Conservation (phyloP, 129 eudicot genomes). For the Deinandra increscens region DNA sequence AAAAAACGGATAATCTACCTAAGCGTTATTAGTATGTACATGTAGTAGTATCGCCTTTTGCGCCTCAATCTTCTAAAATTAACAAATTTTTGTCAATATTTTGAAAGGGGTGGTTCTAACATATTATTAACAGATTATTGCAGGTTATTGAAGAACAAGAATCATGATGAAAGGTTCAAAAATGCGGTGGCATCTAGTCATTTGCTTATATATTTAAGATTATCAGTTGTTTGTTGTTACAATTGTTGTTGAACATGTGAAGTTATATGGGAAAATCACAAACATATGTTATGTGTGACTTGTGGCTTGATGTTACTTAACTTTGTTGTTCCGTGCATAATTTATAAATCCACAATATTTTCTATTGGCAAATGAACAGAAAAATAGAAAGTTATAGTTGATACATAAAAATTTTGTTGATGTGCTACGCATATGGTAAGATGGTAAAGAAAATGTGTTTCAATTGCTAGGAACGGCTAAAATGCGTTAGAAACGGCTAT, state of each 20-base stretch:
- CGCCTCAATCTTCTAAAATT: neutral
- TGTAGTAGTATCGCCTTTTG: neutral
- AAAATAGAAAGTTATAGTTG: neutral
- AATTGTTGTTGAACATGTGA: neutral
- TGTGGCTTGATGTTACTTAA: neutral
- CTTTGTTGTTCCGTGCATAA: neutral
- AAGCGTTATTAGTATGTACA: conserved; percentile 18
- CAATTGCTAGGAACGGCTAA: too few relatives aligned
- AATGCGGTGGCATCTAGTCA: neutral
- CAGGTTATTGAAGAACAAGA: neutral
- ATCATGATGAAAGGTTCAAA: neutral
- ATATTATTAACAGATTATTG: neutral
- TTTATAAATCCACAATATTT: neutral
- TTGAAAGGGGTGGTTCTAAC: neutral
- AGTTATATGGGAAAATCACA: neutral
- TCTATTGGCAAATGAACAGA: neutral
- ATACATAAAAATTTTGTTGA: neutral
- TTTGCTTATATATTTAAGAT: neutral
- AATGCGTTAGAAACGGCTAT: too few relatives aligned
- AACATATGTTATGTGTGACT: neutral
- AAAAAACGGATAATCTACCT: conserved; percentile 16
- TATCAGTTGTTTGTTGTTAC: neutral
- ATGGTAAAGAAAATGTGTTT: too few relatives aligned
- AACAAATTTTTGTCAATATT: neutral
- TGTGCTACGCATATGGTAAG: too few relatives aligned